Evolutionary conservation across 495 filamentous ascomycete genomes (phyloP).

Genomic region (Pseudoneurospora amorphoporcata): DNA sequence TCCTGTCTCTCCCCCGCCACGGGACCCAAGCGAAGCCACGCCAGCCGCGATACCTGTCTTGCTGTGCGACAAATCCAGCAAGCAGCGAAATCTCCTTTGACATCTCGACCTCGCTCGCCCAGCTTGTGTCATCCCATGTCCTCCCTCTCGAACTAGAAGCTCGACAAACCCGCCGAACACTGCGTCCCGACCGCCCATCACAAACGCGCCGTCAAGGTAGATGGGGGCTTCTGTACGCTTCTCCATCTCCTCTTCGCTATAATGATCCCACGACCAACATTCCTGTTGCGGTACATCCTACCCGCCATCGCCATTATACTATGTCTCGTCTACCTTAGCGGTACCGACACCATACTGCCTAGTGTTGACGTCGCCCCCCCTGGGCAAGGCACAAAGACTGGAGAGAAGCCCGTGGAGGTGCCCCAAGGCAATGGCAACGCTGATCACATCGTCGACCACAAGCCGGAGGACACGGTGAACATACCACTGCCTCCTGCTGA

Average conservation of each 20-base stretch:
- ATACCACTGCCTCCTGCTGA: background rate
- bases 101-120: background rate
- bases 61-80: background rate
- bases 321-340: background rate
- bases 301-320: background rate
- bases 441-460: background rate
- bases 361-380: background rate
- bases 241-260: background rate
- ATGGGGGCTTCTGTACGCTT: background rate
- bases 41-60: background rate
- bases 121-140: background rate
- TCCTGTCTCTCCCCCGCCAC: background rate
- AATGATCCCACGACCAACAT: background rate
- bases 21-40: background rate
- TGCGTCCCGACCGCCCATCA: background rate
- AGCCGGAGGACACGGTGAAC: background rate
- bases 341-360: background rate
- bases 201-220: background rate
- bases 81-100: background rate
- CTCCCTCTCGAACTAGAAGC: background rate
- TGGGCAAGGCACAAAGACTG: background rate
- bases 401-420: background rate
- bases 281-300: background rate
- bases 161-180: background rate
- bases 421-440: background rate